Percentiles rank a stretch among this genome's conserved stretches.
These are phyloP conservation scores for Rhodotorula sp. DNA, from an alignment of 1,284 basidiomycete genomes.

Conservation along the genomic window DNA sequence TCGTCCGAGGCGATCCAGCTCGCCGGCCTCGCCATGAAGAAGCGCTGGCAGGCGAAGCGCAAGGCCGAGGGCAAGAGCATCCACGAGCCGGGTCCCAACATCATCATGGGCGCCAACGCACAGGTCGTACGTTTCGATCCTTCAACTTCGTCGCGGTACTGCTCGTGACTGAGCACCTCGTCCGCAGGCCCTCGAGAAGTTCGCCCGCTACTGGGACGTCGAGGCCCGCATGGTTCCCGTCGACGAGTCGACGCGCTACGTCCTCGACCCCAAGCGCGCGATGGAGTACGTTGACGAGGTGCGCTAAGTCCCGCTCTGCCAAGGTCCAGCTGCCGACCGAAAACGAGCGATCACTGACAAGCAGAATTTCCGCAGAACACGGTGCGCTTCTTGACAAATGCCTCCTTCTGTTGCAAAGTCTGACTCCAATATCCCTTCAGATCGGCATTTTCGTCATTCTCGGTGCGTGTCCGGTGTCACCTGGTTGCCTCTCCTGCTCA, in stretches of 20 bases:
- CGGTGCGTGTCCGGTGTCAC: slow-evolving; percentile 55
- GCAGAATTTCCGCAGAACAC: not conserved
- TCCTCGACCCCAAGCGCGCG: slow-evolving; percentile 78
- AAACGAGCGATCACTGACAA: slow-evolving; percentile 1
- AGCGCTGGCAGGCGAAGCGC: slow-evolving; percentile 84
- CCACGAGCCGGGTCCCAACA: slow-evolving; percentile 60
- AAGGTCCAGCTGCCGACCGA: slow-evolving; percentile 29
- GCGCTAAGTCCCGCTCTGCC: not conserved
- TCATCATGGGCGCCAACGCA: slow-evolving; percentile 78
- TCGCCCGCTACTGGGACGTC: slow-evolving; percentile 77
- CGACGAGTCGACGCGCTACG: slow-evolving; percentile 70
- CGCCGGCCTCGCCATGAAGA: slow-evolving; percentile 85
- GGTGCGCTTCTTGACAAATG: not conserved
- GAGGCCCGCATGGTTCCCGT: slow-evolving; percentile 76
- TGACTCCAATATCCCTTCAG: not conserved
- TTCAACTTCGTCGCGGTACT: too few relatives aligned
- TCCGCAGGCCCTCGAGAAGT: slow-evolving; percentile 69
- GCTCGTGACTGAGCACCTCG: too few relatives aligned
- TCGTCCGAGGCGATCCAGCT: slow-evolving; percentile 67
- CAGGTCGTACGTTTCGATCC: slow-evolving; percentile 57
- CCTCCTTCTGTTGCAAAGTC: not conserved
- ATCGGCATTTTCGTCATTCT: slow-evolving; percentile 68
- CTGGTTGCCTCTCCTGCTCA: slow-evolving; percentile 33
- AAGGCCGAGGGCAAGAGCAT: slow-evolving; percentile 77
- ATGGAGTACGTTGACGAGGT: slow-evolving; percentile 83